phyloP scores from a whole-genome alignment of 768 basidiomycete genomes.

The Tephrocybe sp. region DNA sequence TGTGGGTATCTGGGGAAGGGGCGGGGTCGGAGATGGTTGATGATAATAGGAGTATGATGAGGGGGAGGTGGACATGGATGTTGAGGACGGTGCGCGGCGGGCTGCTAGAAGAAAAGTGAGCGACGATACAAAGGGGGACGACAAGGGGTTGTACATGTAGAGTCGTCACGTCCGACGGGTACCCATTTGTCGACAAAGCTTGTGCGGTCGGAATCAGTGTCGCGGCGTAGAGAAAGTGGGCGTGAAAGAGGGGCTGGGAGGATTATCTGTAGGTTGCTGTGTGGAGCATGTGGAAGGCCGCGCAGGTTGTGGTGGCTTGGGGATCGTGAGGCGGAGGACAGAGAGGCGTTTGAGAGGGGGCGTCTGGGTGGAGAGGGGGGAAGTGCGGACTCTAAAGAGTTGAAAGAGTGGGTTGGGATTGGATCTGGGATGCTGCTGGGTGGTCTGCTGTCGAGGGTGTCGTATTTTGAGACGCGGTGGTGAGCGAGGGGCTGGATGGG shows the following conservation, averaged over 20 bases:
- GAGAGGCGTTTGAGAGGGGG: slow-evolving; percentile 30
- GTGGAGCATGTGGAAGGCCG: slow-evolving; percentile 60
- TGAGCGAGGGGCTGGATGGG: slow-evolving; percentile 66
- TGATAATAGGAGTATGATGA: slow-evolving; percentile 11
- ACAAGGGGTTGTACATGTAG: neutral
- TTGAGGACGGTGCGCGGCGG: slow-evolving; percentile 8
- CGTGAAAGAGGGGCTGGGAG: slow-evolving; percentile 53
- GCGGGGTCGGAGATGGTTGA: slow-evolving; percentile 4
- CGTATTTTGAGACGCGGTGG: slow-evolving; percentile 46
- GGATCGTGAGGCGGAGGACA: slow-evolving; percentile 17
- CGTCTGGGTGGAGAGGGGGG: slow-evolving; percentile 17
- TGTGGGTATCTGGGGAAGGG: slow-evolving; percentile 9
- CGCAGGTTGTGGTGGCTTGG: slow-evolving; percentile 40
- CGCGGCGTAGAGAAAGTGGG: slow-evolving; percentile 12
- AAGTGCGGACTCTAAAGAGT: slow-evolving; percentile 15
- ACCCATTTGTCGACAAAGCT: slow-evolving; percentile 39
- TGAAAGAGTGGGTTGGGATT: slow-evolving; percentile 8
- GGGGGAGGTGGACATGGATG: slow-evolving; percentile 5
- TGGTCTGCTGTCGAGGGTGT: slow-evolving; percentile 12
- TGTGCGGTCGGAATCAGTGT: slow-evolving; percentile 15
- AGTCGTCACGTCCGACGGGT: slow-evolving; percentile 17
- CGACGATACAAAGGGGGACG: neutral
- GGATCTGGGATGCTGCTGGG: slow-evolving; percentile 14
- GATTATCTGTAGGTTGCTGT: slow-evolving; percentile 63
- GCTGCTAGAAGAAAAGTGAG: slow-evolving; percentile 2